phyloP scores from a whole-genome alignment of 2,329 filamentous ascomycete genomes.

The Claviceps sp. region DNA sequence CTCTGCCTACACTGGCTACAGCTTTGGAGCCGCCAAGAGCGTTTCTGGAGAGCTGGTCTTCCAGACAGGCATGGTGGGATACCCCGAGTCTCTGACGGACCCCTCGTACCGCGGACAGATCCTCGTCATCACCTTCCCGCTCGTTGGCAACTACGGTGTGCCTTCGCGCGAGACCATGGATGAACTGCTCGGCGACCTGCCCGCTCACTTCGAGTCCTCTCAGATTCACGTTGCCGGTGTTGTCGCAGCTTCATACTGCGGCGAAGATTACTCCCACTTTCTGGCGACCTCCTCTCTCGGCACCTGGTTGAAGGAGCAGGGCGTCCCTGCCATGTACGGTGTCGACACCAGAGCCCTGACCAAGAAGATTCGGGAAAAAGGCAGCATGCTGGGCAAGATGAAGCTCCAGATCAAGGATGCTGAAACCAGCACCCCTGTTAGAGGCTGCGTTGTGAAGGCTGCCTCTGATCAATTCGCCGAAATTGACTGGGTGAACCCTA shows the following conservation, averaged over 20 bases:
- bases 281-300: slow-evolving; percentile 83
- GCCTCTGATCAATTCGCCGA: slow-evolving; percentile 50
- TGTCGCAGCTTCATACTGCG: slow-evolving; percentile 80
- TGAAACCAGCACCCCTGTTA: slow-evolving; percentile 29
- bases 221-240: slow-evolving; percentile 91
- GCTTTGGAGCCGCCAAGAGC: slow-evolving; percentile 91
- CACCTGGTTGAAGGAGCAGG: slow-evolving; percentile 92
- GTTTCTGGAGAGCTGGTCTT: slow-evolving; percentile 96
- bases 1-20: slow-evolving; percentile 81
- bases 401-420: slow-evolving; percentile 46
- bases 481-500: slow-evolving; percentile 83
- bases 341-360: slow-evolving; percentile 90
- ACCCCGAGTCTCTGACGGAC: slow-evolving; percentile 85
- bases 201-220: slow-evolving; percentile 83
- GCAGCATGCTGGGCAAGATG: slow-evolving; percentile 91
- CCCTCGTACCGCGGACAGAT: slow-evolving; percentile 90
- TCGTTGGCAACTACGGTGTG: slow-evolving; percentile 98
- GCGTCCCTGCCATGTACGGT: slow-evolving; percentile 84
- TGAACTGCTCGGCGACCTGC: slow-evolving; percentile 70
- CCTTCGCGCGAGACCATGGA: slow-evolving; percentile 77
- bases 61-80: slow-evolving; percentile 98
- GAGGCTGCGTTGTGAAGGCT: slow-evolving; percentile 16
- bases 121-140: slow-evolving; percentile 90
- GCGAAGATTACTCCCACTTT: slow-evolving; percentile 91
- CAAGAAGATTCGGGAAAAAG: slow-evolving; percentile 84